phyloP scores from a whole-genome alignment of 352 stramenopile genomes.

The Globisporangium spiculum region DNA sequence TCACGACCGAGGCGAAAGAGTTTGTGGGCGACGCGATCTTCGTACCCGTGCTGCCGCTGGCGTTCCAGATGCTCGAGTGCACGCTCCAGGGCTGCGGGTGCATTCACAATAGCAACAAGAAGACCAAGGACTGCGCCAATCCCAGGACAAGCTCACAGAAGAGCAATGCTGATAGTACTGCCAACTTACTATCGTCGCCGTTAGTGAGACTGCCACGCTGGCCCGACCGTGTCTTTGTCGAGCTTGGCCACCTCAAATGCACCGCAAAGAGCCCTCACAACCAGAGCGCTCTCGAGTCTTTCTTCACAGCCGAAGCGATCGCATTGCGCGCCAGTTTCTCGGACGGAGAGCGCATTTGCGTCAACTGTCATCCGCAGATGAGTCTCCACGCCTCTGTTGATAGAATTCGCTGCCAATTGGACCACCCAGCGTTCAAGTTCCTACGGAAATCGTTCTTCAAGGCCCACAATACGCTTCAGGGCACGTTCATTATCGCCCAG shows the following conservation, averaged over 20 bases:
- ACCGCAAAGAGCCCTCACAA: constrained; percentile 14
- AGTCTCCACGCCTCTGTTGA: constrained; percentile 39
- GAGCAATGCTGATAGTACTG: not conserved
- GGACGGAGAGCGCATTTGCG: constrained; percentile 39
- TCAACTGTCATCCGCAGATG: constrained; percentile 43
- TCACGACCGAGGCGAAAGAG: constrained; percentile 68
- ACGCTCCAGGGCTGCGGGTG: constrained; percentile 58
- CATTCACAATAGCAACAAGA: constrained; percentile 16
- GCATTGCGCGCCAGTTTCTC: constrained; percentile 52
- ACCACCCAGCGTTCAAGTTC: constrained; percentile 25
- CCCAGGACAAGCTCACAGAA: not conserved
- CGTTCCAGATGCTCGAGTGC: constrained; percentile 75
- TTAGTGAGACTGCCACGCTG: constrained; percentile 14
- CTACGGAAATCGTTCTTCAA: not conserved
- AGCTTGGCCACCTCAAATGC: constrained; percentile 33
- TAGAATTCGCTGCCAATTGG: constrained; percentile 46
- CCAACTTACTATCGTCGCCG: not conserved
- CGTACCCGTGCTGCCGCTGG: constrained; percentile 55
- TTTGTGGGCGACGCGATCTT: constrained; percentile 62
- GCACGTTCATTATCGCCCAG: not conserved
- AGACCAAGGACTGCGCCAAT: not conserved
- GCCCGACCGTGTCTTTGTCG: constrained; percentile 42
- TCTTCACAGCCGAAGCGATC: constrained; percentile 34
- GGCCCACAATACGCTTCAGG: constrained; percentile 3
- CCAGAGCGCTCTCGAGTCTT: constrained; percentile 19